Percentiles rank a stretch among this genome's conserved stretches.
Evolutionary conservation across 257 asterid species (phyloP).

Genomic region (Parsonsia alboflavescens): DNA sequence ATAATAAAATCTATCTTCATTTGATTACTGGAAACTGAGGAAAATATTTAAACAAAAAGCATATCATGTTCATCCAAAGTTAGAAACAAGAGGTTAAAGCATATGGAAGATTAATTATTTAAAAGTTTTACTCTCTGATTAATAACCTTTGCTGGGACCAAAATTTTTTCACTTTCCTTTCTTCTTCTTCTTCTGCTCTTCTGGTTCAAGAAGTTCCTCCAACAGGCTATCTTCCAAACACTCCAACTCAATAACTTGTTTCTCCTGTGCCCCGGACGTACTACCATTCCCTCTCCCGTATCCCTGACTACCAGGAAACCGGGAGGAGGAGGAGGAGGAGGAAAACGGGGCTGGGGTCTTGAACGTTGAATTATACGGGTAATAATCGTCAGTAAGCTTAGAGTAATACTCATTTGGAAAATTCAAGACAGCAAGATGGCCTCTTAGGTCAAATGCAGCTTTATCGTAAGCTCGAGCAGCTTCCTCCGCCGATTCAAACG

Average conservation of each 20-base stretch:
- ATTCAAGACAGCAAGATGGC: conserved; percentile 67
- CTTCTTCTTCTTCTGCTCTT: conserved; percentile 23
- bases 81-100: neutral
- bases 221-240: conserved; percentile 51
- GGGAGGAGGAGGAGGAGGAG: conserved; percentile 18
- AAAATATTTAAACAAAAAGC: neutral
- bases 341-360: no score
- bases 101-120: neutral
- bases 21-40: neutral
- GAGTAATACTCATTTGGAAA: conserved; percentile 65
- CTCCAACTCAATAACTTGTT: conserved; percentile 57
- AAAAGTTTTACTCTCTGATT: neutral
- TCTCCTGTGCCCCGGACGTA: conserved; percentile 6
- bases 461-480: conserved; percentile 76
- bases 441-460: conserved; percentile 67
- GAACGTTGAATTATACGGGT: conserved; percentile 15
- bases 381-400: conserved; percentile 48
- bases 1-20: neutral
- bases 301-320: neutral
- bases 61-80: neutral
- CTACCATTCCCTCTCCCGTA: neutral
- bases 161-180: conserved; percentile 12
- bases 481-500: conserved; percentile 56
- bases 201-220: conserved; percentile 57
- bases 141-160: neutral